A percentile compares a stretch with the other conserved stretches of the same genome.
These are phyloP conservation scores for Microcyclosporella mali DNA, from an alignment of 2,329 filamentous ascomycete genomes.

Conservation along the genomic window DNA sequence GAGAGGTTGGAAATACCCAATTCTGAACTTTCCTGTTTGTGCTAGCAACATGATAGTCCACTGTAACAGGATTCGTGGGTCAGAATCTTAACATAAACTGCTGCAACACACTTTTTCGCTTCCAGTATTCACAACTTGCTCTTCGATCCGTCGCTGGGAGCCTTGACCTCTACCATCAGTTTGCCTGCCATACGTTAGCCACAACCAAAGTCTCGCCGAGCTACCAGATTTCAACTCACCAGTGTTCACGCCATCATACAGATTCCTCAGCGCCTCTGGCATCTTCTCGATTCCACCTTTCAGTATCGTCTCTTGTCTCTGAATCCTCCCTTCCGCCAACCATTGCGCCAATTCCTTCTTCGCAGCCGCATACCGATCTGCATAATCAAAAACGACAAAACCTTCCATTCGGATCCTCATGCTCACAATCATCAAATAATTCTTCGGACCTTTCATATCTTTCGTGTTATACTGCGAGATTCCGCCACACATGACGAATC, in stretches of 20 bases:
- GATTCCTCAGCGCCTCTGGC: conserved; percentile 42
- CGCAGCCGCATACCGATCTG: conserved; percentile 52
- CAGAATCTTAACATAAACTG: no score
- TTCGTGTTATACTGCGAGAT: conserved; percentile 63
- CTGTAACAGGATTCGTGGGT: background rate
- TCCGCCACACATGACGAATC: conserved; percentile 64
- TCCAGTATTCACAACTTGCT: conserved; percentile 10
- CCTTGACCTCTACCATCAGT: conserved; percentile 19
- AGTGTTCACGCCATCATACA: conserved; percentile 44
- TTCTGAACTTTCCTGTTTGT: no score
- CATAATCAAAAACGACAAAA: conserved; percentile 68
- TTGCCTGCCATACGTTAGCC: conserved; percentile 8
- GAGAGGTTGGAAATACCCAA: no score
- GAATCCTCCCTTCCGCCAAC: conserved; percentile 54
- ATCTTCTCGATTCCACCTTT: conserved; percentile 44
- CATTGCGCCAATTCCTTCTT: conserved; percentile 48
- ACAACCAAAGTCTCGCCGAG: background rate
- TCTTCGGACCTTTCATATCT: conserved; percentile 46
- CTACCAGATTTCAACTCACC: conserved; percentile 35
- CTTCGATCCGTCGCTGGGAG: conserved; percentile 3
- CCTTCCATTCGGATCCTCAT: conserved; percentile 60
- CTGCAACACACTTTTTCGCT: no score
- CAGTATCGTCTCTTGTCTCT: conserved; percentile 43
- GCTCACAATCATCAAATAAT: conserved; percentile 47
- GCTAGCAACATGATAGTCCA: no score